A percentile compares a stretch with the other conserved stretches of the same genome.
Conservation (phyloP, 2,329 filamentous ascomycete species). For the Claviceps sp. region DNA sequence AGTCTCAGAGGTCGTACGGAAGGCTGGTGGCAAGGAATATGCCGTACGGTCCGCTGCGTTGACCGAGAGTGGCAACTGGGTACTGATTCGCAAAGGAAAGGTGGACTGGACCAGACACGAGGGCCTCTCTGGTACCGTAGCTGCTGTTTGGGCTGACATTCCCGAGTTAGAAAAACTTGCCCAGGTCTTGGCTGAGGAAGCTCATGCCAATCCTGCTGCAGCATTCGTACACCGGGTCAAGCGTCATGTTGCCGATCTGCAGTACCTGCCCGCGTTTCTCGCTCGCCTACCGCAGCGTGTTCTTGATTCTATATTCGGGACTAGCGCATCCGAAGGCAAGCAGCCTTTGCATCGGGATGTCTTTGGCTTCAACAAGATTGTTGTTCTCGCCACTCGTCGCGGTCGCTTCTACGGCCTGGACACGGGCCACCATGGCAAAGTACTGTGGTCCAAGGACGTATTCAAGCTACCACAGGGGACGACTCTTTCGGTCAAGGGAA, state of each 20-base stretch:
- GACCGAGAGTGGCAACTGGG: conserved; percentile 59
- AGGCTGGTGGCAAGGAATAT: conserved; percentile 47
- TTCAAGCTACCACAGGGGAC: conserved; percentile 40
- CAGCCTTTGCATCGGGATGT: conserved; percentile 48
- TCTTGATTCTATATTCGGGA: conserved; percentile 49
- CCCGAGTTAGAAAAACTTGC: conserved; percentile 61
- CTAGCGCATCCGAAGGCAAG: conserved; percentile 29
- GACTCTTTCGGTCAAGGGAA: conserved; percentile 53
- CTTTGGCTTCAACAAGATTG: conserved; percentile 81
- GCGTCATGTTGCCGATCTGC: conserved; percentile 67
- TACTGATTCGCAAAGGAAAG: conserved; percentile 70
- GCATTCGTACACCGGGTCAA: conserved; percentile 84
- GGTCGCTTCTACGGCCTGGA: conserved; percentile 73
- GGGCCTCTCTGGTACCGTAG: conserved; percentile 64
- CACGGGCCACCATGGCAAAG: conserved; percentile 55
- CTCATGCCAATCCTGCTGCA: conserved; percentile 61
- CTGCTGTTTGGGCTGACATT: conserved; percentile 69
- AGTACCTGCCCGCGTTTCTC: conserved; percentile 62
- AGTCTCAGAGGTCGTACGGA: conserved; percentile 71
- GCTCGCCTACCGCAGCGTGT: conserved; percentile 55
- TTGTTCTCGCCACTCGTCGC: conserved; percentile 65
- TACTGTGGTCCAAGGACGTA: conserved; percentile 63
- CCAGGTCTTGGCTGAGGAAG: conserved; percentile 72
- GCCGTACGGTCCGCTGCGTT: conserved; percentile 68
- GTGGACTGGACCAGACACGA: conserved; percentile 71